These are phyloP conservation scores for Plasmodium vinckei DNA, from an alignment of 169 alveolate genomes.

Conservation along the genomic window DNA sequence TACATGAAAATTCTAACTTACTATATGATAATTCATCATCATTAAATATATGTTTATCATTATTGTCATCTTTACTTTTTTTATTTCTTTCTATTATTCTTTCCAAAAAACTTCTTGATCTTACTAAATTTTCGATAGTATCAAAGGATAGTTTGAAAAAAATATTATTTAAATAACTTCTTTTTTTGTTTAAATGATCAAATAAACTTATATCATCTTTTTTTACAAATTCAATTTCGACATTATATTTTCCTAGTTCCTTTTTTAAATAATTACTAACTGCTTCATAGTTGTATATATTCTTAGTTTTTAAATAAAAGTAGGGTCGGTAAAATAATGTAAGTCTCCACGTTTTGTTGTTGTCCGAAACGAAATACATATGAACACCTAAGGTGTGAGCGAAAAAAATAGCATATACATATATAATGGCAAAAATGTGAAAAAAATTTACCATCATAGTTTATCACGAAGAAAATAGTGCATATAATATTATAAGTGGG, in stretches of 20 bases:
- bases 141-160: conserved; percentile 88
- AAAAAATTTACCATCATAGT: too few species aligned
- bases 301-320: conserved; percentile 89
- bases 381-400: conserved; percentile 34
- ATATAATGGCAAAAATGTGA: neutral
- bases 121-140: conserved; percentile 88
- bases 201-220: conserved; percentile 90
- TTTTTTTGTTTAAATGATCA: conserved; percentile 91
- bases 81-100: conserved; percentile 81
- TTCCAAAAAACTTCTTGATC: conserved; percentile 85
- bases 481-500: too few species aligned
- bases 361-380: conserved; percentile 70
- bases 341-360: conserved; percentile 68
- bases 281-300: conserved; percentile 82
- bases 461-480: too few species aligned
- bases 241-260: conserved; percentile 40
- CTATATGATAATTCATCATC: conserved; percentile 51
- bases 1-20: conserved; percentile 50
- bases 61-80: conserved; percentile 31
- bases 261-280: conserved; percentile 64
- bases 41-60: conserved; percentile 59
- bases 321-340: conserved; percentile 91
- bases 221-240: conserved; percentile 81
- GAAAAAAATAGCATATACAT: neutral
- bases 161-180: conserved; percentile 81